Evolutionary conservation across 176 grass and related monocot genomes (phyloP).

Genomic region (Ensete ventricosum): DNA sequence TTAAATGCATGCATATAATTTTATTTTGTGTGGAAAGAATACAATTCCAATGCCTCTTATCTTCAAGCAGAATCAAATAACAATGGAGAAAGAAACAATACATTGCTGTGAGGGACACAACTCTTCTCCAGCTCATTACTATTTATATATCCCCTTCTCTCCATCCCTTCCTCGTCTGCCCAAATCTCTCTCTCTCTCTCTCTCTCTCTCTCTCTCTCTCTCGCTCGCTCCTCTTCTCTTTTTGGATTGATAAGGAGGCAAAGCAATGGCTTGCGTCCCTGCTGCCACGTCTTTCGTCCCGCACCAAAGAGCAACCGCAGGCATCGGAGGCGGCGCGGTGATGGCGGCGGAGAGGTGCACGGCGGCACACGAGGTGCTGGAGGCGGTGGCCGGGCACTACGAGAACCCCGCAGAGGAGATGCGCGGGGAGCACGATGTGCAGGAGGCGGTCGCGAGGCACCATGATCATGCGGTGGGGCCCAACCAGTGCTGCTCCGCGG

Average conservation of each 20-base stretch:
- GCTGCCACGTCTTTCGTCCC: background rate
- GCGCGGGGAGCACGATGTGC: background rate
- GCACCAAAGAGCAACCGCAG: background rate
- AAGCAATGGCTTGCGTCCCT: background rate
- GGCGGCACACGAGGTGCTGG: background rate
- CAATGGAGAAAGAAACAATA: too few species aligned
- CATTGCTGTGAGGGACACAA: too few species aligned
- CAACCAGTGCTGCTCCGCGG: constrained; percentile 10
- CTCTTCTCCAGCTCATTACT: too few species aligned
- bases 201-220: background rate
- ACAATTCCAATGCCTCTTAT: too few species aligned
- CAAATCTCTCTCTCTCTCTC: background rate
- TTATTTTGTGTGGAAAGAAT: too few species aligned
- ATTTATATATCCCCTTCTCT: too few species aligned
- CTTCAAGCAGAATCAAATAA: too few species aligned
- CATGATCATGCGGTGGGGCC: background rate
- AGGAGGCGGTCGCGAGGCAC: background rate
- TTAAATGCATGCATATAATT: too few species aligned
- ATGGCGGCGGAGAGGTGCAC: background rate
- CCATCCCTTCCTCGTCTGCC: too few species aligned
- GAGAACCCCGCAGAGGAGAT: background rate
- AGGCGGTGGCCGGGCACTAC: background rate
- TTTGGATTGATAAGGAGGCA: too few species aligned
- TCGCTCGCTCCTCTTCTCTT: background rate
- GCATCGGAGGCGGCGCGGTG: background rate